phyloP scores from a whole-genome alignment of 2,329 filamentous ascomycete genomes.

The Hirsutella thompsonii region DNA sequence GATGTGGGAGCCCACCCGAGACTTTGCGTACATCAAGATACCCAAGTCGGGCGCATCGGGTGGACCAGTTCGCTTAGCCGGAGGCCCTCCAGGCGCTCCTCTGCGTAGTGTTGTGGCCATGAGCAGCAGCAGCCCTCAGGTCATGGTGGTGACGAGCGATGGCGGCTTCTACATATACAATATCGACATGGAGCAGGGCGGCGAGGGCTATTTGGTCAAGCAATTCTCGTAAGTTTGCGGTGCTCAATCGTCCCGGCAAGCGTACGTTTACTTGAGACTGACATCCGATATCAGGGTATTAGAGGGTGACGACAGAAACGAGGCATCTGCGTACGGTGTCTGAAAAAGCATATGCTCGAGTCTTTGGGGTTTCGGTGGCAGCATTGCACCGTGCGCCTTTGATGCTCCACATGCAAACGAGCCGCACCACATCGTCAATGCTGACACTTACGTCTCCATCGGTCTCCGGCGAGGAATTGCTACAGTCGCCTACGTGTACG shows the following conservation, averaged over 20 bases:
- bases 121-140: conserved; percentile 85
- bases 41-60: conserved; percentile 40
- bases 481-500: too few species aligned
- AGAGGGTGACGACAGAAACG: conserved; percentile 41
- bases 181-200: conserved; percentile 87
- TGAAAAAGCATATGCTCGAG: conserved; percentile 1
- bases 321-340: conserved; percentile 30
- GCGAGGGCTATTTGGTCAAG: conserved; percentile 81
- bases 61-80: conserved; percentile 10
- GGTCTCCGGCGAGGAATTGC: too few species aligned
- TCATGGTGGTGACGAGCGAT: conserved; percentile 97
- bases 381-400: too few species aligned
- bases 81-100: conserved; percentile 30
- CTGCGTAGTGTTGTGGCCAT: conserved; percentile 91
- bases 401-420: too few species aligned
- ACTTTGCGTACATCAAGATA: conserved; percentile 94
- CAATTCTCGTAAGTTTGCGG: conserved; percentile 68
- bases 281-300: conserved; percentile 26
- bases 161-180: conserved; percentile 92
- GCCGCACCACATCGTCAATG: too few species aligned
- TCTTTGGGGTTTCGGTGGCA: background rate
- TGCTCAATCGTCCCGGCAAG: background rate
- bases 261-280: background rate
- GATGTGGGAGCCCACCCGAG: conserved; percentile 90
- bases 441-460: too few species aligned